Evolutionary conservation across 116 monocot species (phyloP), one percentile per base, ranked within the genome.

Genomic region (Phalaenopsis hybrid): DNA sequence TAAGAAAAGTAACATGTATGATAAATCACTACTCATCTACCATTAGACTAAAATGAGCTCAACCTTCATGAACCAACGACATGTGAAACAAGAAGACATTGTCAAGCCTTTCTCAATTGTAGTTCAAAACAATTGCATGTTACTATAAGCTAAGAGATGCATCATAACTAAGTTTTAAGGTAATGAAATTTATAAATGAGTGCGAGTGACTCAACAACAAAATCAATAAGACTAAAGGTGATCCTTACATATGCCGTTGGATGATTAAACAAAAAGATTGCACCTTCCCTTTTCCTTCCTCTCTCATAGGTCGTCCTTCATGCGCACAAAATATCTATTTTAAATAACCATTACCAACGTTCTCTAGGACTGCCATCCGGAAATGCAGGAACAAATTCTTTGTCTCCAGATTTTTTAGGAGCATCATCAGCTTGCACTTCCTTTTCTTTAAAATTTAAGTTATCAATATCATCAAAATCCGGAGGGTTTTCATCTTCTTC

Each of bases 341-440:
- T 75, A 45, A 20, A 50, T 5, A 52, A 21, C 34, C 1, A 83
- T 90, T 78, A 98, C 98, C 98, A 95, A 10, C 88, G 79, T 81
- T 92, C 93, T 81, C 98, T 91, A 15, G 85, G 93, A 75, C 82
- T 93, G 31, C 95, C 95, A 86, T 95, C 98, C 0, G 95, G 93
- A 80, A 90, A 88, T 52, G 87, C 67, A 2, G 90, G 93, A 78
- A 57, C 70, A 70, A 80, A 82, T 78, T 76, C 82, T 84, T 84
- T 89, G n/a, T 88, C 89, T 80, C 85, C 81, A 74, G 44, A 81
- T 15, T 28, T 63, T 67, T 50, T 81, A 1, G 85, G 78, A 44
- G 10, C 78, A 85, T 76, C 78, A 67, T 34, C 68, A 28, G 20
- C 80, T 46, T 1, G 34, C 8, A 70, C 25, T 58, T 82, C 82